Conservation (phyloP, 2,329 filamentous ascomycete genomes). For the Ustulina deusta region DNA sequence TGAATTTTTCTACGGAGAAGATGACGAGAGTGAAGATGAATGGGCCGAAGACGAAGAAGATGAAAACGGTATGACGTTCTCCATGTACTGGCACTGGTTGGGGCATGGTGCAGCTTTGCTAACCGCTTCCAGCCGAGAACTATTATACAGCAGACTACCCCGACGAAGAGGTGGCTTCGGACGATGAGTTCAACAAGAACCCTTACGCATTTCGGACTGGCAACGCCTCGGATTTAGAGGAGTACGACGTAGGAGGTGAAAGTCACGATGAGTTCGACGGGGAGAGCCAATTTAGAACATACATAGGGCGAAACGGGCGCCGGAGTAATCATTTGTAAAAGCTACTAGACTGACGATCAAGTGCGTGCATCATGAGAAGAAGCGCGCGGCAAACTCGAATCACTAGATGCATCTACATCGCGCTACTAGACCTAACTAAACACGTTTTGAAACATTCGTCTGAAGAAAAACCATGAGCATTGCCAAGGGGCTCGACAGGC, state of each 20-base stretch:
- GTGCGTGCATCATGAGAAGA: conserved; percentile 22
- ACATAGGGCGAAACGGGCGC: conserved; percentile 55
- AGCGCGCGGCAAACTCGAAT: conserved; percentile 38
- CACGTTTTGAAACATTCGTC: conserved; percentile 12
- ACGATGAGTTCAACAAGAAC: conserved; percentile 72
- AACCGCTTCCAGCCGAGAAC: conserved; percentile 70
- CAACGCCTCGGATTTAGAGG: conserved; percentile 67
- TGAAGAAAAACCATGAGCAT: conserved; percentile 1
- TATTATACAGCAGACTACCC: conserved; percentile 85
- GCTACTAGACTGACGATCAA: neutral
- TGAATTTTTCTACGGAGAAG: conserved; percentile 70
- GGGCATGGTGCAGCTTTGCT: conserved; percentile 16
- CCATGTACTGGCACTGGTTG: neutral
- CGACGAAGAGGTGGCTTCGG: conserved; percentile 80
- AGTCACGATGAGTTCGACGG: conserved; percentile 51
- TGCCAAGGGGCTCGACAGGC: neutral
- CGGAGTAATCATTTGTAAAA: conserved; percentile 48
- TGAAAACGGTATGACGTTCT: conserved; percentile 67
- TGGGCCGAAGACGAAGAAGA: conserved; percentile 71
- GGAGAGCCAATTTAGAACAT: conserved; percentile 48
- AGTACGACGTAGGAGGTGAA: conserved; percentile 60
- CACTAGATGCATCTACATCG: neutral
- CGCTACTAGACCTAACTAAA: conserved; percentile 14
- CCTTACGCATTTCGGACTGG: conserved; percentile 66
- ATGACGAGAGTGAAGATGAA: conserved; percentile 72